Evolutionary conservation across 148 eudicot genomes (phyloP), one percentile per base, ranked within the genome.

Genomic region (Rhododendron kiyosumense): DNA sequence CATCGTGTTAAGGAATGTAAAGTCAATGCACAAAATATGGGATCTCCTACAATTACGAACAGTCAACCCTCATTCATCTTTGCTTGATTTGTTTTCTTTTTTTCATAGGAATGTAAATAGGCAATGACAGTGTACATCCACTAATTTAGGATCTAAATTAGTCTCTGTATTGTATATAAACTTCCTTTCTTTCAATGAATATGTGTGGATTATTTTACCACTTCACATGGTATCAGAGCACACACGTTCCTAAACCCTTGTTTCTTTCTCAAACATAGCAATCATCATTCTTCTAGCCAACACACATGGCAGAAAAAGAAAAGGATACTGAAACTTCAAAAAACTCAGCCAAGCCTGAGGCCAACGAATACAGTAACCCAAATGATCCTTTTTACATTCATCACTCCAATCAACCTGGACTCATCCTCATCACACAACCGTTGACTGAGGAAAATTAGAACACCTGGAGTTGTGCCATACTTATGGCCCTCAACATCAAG

Each of bases 401-500:
- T 28, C 83, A 51, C 61, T 80, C 83, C 28, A n/a, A 80, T 26
- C 83, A 81, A 32, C 63, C 45, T 14, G 83, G 83, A 10, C 61
- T 81, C 61, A 15, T 81, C 17, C 83, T 81, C 11, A n/a, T 81
- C 36, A 54, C 83, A 2, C 63, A 81, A 34, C 24, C 54, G 12
- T 30, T 81, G 38, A 81, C 34, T 32, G 65, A 81, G 13, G 67
- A 49, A 49, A 81, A 81, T 52, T 81, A 81, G 22, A 24, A 32
- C 63, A 81, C 65, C 1, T 52, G 83, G 65, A 81, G 83, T 24
- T 69, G 43, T 52, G 63, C 54, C 75, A 82, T 82, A 76, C 84
- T 82, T 48, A 82, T 82, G 84, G 84, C 84, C 32, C 84, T 63
- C 51, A 82, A 7, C 52, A 82, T 38, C 41, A 82, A 82, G 36